Percentiles rank a stretch among this genome's conserved stretches.
These are phyloP conservation scores for Paramecium sonneborni DNA, from an alignment of 73 alveolate genomes.

Conservation along the genomic window DNA sequence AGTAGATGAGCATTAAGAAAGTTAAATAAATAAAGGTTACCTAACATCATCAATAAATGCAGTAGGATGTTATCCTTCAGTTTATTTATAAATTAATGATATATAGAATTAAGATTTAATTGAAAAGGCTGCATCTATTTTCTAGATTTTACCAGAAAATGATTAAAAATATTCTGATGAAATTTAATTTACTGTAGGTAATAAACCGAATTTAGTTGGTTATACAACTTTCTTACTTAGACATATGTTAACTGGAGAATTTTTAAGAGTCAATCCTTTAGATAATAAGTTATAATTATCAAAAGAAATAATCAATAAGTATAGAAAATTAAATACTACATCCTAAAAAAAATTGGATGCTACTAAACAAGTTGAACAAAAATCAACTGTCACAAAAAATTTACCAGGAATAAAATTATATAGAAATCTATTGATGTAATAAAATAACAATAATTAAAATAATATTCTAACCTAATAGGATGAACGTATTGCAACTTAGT, in stretches of 20 bases:
- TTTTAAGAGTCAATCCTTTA: not conserved
- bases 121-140: constrained; percentile 6
- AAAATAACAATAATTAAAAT: not conserved
- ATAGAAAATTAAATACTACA: not conserved
- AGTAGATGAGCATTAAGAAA: not conserved
- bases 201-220: constrained; percentile 36
- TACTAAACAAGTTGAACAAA: not conserved
- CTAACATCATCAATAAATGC: constrained; percentile 25
- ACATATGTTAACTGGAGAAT: constrained; percentile 38
- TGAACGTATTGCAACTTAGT: not conserved
- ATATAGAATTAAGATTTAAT: not conserved
- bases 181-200: not conserved
- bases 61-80: constrained; percentile 33
- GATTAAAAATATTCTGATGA: not conserved
- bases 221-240: not conserved
- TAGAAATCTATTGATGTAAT: not conserved
- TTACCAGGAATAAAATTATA: constrained; percentile 20
- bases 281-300: not conserved
- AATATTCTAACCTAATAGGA: not conserved
- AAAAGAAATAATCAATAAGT: not conserved
- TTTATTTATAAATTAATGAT: constrained; percentile 16
- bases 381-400: not conserved
- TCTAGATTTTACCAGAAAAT: constrained; percentile 36
- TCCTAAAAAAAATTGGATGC: not conserved
- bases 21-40: constrained; percentile 1